Percentiles rank a stretch among this genome's conserved stretches.
Evolutionary conservation across 306 rosid species (phyloP).

Genomic region (Albizia julibrissin): DNA sequence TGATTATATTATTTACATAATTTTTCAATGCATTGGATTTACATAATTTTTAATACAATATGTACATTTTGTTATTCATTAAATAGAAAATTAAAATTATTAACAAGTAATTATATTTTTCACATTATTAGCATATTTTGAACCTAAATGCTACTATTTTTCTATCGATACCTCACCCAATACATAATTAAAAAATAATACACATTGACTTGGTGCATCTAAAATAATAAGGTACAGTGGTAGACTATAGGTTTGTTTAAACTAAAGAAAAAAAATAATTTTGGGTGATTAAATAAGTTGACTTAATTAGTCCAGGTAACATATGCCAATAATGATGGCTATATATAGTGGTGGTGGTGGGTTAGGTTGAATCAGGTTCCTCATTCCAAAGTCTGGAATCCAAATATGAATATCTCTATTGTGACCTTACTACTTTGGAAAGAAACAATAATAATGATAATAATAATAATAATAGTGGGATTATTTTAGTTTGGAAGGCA

Average conservation of each 20-base stretch:
- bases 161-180: background rate
- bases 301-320: background rate
- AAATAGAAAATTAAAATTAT: background rate
- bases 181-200: background rate
- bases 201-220: background rate
- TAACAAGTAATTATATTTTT: background rate
- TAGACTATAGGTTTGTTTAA: background rate
- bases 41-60: background rate
- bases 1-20: background rate
- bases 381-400: background rate
- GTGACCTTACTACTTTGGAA: background rate
- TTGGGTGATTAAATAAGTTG: background rate
- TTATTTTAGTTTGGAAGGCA: background rate
- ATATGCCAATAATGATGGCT: background rate
- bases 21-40: background rate
- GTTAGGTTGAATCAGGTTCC: conserved; percentile 1
- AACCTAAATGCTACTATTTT: background rate
- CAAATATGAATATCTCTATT: background rate
- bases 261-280: no score
- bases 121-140: background rate
- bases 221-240: background rate
- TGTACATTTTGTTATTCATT: background rate
- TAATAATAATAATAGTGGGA: no score
- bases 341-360: background rate
- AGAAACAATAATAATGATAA: no score